Percentiles rank a stretch among this genome's conserved stretches.
These are phyloP conservation scores for Lecanicillium sp. DNA, from an alignment of 2,329 filamentous ascomycete genomes.

Conservation along the genomic window DNA sequence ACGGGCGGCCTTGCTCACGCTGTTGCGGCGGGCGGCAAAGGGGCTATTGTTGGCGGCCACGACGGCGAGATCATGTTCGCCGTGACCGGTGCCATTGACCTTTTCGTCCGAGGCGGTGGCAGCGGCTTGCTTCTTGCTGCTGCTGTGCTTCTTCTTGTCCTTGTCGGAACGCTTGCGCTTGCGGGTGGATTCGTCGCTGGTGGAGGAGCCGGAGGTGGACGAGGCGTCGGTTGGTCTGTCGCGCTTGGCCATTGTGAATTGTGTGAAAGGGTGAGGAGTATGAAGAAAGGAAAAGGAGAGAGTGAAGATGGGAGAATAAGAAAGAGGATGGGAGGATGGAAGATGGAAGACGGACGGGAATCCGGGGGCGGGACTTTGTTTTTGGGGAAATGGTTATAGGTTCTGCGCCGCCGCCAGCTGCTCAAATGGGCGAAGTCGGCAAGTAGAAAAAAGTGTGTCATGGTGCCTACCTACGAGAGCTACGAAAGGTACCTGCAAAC, in stretches of 20 bases:
- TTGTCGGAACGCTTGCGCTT: slow-evolving; percentile 17
- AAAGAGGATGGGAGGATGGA: neutral
- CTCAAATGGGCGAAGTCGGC: no score
- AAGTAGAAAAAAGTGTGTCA: no score
- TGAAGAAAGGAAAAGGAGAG: no score
- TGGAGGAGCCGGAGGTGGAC: slow-evolving; percentile 21
- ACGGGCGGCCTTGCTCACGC: slow-evolving; percentile 53
- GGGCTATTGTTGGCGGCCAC: slow-evolving; percentile 10
- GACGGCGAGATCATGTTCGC: neutral
- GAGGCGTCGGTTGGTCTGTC: slow-evolving; percentile 13
- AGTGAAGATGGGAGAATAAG: neutral
- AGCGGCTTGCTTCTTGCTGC: slow-evolving; percentile 5
- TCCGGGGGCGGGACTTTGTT: no score
- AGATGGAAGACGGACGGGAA: no score
- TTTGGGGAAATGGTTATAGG: no score
- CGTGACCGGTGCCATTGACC: slow-evolving; percentile 11
- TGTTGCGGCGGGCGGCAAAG: slow-evolving; percentile 38
- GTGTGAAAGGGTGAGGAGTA: no score
- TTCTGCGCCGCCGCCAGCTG: no score
- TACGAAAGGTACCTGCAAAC: no score
- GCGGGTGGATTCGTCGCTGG: slow-evolving; percentile 19
- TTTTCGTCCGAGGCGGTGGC: no score
- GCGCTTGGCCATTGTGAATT: neutral
- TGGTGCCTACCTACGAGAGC: no score
- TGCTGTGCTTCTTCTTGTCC: slow-evolving; percentile 16